Conservation (phyloP, 2,329 filamentous ascomycete species). For the Ceratocystis destructans region DNA sequence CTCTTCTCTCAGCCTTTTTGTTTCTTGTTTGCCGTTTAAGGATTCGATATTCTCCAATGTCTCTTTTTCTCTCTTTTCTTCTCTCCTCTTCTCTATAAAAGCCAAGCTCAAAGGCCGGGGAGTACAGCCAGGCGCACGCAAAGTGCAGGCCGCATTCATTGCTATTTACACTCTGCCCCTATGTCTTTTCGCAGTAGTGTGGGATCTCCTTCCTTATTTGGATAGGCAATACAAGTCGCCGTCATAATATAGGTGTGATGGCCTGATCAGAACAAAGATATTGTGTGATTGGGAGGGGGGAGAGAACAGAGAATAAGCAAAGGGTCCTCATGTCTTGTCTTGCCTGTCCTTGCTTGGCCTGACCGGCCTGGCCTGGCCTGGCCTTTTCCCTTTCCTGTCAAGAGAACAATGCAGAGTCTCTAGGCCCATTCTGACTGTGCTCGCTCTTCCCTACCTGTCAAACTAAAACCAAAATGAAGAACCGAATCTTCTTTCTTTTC, state of each 20-base stretch:
- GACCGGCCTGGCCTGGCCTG: neutral
- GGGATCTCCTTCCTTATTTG: neutral
- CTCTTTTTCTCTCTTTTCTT: neutral
- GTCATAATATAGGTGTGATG: neutral
- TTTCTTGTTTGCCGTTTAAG: neutral
- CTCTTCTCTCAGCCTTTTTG: neutral
- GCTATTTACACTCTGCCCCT: neutral
- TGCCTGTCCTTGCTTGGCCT: neutral
- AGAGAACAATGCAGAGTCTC: no score
- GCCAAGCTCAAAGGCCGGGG: neutral
- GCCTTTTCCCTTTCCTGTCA: neutral
- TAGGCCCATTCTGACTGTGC: no score
- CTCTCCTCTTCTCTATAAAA: neutral
- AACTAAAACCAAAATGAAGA: no score
- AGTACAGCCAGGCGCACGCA: neutral
- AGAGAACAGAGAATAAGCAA: neutral
- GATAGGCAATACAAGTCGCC: neutral
- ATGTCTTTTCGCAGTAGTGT: neutral
- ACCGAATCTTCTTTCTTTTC: neutral
- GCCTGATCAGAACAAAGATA: neutral
- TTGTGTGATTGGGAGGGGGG: neutral
- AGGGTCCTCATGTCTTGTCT: neutral
- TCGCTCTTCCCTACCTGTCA: no score
- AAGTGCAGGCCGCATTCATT: neutral
- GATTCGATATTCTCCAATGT: constrained; percentile 24